Evolutionary conservation across 73 alveolate genomes (phyloP), one percentile per base, ranked within the genome.

Genomic region (Breviolum minutum): DNA sequence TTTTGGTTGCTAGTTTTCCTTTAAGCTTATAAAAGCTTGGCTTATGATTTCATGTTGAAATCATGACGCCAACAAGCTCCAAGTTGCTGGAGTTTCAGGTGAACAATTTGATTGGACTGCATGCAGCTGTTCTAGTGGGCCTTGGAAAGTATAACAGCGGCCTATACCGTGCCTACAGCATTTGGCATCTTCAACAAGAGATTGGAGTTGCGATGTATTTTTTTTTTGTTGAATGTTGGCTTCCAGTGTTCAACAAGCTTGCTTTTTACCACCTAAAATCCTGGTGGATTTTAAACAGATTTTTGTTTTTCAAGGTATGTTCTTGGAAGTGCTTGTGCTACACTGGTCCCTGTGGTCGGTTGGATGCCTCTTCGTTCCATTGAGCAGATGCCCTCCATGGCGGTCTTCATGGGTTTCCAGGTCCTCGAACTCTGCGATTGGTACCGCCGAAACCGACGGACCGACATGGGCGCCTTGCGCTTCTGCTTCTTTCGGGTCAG

Each of bases 301-400:
- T 40, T 40, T n/a, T n/a, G n/a, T n/a, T n/a, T 13, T 17, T 66
- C 60, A 22, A 92, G 98, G 98, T 92, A 92, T 54, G 98, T 68
- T 13, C 76, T 92, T 84, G 98, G 98, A 22, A 92, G 69, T 11
- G 77, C 60, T 9, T 40, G 70, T 6, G 98, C 98, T 69, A 92
- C 98, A 7, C 68, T 92, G 98, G 98, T 92, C 90, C 98, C 98
- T 16, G 98, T 92, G n/a, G 98, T 92, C 17, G 80, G 98, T 54
- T 92, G 89, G 98, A 81, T 76, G 94, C 99, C 99, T 9, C 17
- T 94, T 26, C 93, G 99, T 2, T 94, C 99, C 63, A 81, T 94
- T 77, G 99, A 94, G 99, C 99, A 94, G 99, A 80, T 94, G 99
- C 99, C 99, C 30, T 61, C 99, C 60, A 20, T 94, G 94, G 94